Evolutionary conservation across 768 basidiomycete species (phyloP).

Genomic region (Xanthoconium stramineum): DNA sequence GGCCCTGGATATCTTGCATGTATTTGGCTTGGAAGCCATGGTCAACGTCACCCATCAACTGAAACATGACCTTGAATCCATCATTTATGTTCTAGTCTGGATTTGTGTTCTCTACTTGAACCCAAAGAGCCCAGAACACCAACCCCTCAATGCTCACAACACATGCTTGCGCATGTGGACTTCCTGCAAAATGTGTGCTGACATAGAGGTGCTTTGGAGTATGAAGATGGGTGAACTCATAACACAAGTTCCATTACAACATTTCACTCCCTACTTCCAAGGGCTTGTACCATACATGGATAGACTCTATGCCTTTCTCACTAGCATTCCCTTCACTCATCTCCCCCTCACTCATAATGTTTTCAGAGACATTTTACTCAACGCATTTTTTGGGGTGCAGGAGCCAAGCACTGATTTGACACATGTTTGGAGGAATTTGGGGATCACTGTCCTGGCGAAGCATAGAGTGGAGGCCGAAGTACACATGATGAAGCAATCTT

Average conservation of each 20-base stretch:
- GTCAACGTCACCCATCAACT: neutral
- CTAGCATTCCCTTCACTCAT: neutral
- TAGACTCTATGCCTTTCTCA: neutral
- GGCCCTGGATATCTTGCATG: neutral
- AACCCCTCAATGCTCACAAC: neutral
- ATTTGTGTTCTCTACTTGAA: constrained; percentile 1
- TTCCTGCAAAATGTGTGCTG: neutral
- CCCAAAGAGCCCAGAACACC: neutral
- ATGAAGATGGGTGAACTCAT: neutral
- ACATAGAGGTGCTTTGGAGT: neutral
- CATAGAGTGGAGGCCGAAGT: neutral
- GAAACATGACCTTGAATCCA: constrained; percentile 1
- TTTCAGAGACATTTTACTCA: neutral
- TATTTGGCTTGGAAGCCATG: neutral
- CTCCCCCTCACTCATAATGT: neutral
- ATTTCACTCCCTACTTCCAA: neutral
- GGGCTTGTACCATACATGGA: neutral
- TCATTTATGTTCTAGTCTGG: constrained; percentile 1
- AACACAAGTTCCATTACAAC: neutral
- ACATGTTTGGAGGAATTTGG: neutral
- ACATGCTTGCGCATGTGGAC: neutral
- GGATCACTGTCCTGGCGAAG: neutral
- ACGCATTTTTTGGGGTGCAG: neutral
- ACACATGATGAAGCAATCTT: neutral
- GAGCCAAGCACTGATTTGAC: neutral